Percentiles rank a stretch among this genome's conserved stretches.
Conservation (phyloP, 805 yeast species). For the Candida hispaniensis region DNA sequence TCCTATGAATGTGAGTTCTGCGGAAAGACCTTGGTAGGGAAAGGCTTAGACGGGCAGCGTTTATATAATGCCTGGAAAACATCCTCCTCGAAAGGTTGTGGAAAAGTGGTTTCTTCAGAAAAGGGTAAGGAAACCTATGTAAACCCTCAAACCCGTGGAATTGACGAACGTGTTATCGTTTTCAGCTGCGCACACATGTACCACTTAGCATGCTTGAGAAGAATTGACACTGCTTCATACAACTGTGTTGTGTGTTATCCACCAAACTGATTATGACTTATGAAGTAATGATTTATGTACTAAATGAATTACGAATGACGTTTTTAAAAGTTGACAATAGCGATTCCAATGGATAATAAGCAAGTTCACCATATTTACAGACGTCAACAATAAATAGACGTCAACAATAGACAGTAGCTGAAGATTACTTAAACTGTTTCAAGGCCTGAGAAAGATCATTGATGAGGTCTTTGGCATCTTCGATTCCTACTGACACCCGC, state of each 20-base stretch:
- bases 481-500: constrained; percentile 74
- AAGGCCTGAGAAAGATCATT: constrained; percentile 59
- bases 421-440: not conserved
- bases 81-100: constrained; percentile 16
- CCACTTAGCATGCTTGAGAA: constrained; percentile 46
- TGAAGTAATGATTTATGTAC: constrained; percentile 12
- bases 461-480: constrained; percentile 65
- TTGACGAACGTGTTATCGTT: constrained; percentile 34
- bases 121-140: constrained; percentile 16
- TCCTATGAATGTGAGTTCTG: constrained; percentile 62
- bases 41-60: constrained; percentile 39
- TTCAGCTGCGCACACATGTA: constrained; percentile 61
- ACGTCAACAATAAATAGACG: too few relatives aligned
- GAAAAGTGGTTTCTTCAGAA: constrained; percentile 16
- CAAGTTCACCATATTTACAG: too few relatives aligned
- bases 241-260: constrained; percentile 4
- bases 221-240: too few relatives aligned
- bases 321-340: too few relatives aligned
- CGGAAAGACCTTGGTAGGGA: constrained; percentile 64
- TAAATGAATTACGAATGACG: too few relatives aligned
- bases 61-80: constrained; percentile 33
- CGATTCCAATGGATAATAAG: too few relatives aligned
- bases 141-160: constrained; percentile 16
- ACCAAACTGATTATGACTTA: constrained; percentile 7
- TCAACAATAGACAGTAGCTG: too few relatives aligned